Conservation (phyloP, 73 alveolate species). For the Blepharisma japonicum region DNA sequence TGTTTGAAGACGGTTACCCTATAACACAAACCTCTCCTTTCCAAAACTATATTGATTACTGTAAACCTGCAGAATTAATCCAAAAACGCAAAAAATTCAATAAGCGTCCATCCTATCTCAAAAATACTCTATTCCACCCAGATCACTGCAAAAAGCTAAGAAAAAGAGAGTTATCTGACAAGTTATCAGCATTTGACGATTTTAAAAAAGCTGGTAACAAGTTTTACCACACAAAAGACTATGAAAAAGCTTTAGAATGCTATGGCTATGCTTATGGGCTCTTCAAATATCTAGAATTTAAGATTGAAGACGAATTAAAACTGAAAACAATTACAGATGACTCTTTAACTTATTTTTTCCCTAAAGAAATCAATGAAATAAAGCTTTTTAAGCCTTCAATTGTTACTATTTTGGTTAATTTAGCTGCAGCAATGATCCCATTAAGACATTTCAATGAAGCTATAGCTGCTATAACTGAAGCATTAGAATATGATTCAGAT, state of each 20-base stretch:
- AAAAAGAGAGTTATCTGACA: not conserved
- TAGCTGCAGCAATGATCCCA: not conserved
- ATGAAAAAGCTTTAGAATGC: slow-evolving; percentile 21
- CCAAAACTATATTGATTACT: too few species aligned
- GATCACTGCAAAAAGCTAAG: not conserved
- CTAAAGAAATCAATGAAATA: not conserved
- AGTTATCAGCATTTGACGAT: slow-evolving; percentile 10
- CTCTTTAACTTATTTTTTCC: not conserved
- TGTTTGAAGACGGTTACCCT: too few species aligned
- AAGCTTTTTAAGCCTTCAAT: not conserved
- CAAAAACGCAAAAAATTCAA: too few species aligned
- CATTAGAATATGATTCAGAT: not conserved
- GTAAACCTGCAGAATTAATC: too few species aligned
- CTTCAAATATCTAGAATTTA: not conserved
- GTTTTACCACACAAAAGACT: slow-evolving; percentile 14
- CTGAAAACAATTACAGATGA: not conserved
- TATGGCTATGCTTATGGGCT: slow-evolving; percentile 18
- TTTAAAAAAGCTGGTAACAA: slow-evolving; percentile 8
- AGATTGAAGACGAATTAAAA: not conserved
- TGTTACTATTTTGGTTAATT: not conserved
- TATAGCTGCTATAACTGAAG: slow-evolving; percentile 7
- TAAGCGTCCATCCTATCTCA: not conserved
- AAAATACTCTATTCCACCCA: slow-evolving; percentile 2
- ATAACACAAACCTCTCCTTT: too few species aligned
- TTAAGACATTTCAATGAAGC: slow-evolving; percentile 20